Base-by-base conservation (phyloP, 805 yeast species). In the Maudiozyma turicensis region DNA sequence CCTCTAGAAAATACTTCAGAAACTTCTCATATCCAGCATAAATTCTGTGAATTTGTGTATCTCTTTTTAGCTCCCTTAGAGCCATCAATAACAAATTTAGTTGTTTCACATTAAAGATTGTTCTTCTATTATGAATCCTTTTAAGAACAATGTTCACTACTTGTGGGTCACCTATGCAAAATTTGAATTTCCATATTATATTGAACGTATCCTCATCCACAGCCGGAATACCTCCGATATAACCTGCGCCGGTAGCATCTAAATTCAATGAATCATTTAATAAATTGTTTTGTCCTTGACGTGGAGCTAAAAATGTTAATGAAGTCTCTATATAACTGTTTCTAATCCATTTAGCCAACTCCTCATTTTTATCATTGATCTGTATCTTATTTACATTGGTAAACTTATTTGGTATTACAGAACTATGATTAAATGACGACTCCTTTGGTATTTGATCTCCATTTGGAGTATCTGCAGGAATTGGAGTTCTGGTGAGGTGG, bases 21-120 rank as follows among this genome's bases (percentile, higher is more conserved):
- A 42, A 47, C 9, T 45, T 40, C 20, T 47, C 37, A 43, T 57
- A 57, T 3, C 49, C 50, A 13, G 37, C 20, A 46, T 54, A 60
- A 35, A 62, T 40, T 38, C 47, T 47, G 49, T 62, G 58, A 14
- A 62, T 58, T 7, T 63, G 62, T n/a, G 52, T 49, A 26, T 47
- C 46, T 13, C 51, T 51, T 32, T 48, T 47, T 14, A 48, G 47
- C 4, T 13, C 35, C 26, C 50, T 38, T 15, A 61, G 43, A 8
- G 55, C 45, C 34, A 45, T n/a, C 3, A 59, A 14, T 13, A 63
- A 49, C 3, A 46, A 15, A 26, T 43, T 40, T 20, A 62, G 14
- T 37, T 63, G 65, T 2, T 50, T 15, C 9, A 52, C 34, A 6
- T 52, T 49, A 43, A 62, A 63, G 11, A 54, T 15, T 3, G 45